phyloP scores from a whole-genome alignment of 2,329 filamentous ascomycete genomes.

The Lachnellula cervina region DNA sequence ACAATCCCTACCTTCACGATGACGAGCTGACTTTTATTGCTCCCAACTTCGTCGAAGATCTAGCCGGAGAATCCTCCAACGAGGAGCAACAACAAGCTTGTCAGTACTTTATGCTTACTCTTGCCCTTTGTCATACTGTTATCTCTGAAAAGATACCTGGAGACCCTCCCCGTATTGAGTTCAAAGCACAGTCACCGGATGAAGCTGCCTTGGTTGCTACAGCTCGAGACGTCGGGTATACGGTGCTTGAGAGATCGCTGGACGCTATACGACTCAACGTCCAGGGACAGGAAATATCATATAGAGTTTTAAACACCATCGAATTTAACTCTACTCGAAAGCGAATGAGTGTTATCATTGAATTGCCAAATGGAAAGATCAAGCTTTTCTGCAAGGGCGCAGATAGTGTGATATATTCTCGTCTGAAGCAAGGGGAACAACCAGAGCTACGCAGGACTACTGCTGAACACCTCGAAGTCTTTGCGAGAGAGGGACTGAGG shows the following conservation, averaged over 20 bases:
- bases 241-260: conserved; percentile 72
- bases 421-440: conserved; percentile 80
- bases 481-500: conserved; percentile 88
- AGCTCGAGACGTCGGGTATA: conserved; percentile 91
- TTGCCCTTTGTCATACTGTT: conserved; percentile 95
- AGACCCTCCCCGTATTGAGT: conserved; percentile 82
- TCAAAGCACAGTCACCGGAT: conserved; percentile 96
- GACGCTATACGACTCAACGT: conserved; percentile 84
- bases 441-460: conserved; percentile 75
- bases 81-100: conserved; percentile 71
- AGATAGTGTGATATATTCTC: conserved; percentile 94
- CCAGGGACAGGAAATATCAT: conserved; percentile 78
- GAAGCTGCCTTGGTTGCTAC: conserved; percentile 92
- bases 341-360: conserved; percentile 94
- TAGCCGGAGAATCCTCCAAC: conserved; percentile 69
- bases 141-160: conserved; percentile 86
- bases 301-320: conserved; percentile 85
- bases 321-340: conserved; percentile 98
- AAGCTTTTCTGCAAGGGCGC: conserved; percentile 95
- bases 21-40: conserved; percentile 90
- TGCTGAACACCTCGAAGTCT: conserved; percentile 95
- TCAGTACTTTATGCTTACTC: conserved; percentile 86
- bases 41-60: conserved; percentile 79
- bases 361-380: conserved; percentile 88
- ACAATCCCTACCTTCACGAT: conserved; percentile 88